Base-by-base conservation (phyloP, 768 basidiomycete species). In the Polyporus arcularius region DNA sequence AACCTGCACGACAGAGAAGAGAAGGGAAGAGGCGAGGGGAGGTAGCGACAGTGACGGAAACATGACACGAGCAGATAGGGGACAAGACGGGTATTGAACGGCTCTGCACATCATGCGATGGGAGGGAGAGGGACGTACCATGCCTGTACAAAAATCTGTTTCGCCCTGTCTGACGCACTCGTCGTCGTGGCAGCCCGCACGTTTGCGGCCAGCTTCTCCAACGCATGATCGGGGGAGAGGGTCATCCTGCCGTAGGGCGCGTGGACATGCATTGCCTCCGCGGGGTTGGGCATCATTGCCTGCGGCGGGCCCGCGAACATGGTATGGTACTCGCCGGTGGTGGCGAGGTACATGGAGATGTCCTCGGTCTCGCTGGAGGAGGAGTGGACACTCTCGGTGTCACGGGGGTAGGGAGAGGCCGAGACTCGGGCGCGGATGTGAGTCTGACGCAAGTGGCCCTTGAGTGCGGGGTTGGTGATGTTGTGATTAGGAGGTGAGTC, bases 311-410 rank as follows among this genome's bases (percentile, higher is more conserved):
- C 74, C 65, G 66, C 66, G 70, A 84, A 92, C 81, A 92, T 87
- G 66, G 79, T 71, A 69, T 85, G 80, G 72, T 92, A 91, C 57
- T 83, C 89, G 53, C 80, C 68, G 10, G 78, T 69, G 59, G 79
- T 78, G 47, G 78, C 76, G 58, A 92, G 81, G 75, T 85, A 92
- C 86, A 92, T 86, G 65, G 89, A 80, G 63, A 92, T 81, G 72
- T 94, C 92, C 67, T 94, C 92, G n/a, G 91, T 87, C 77, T 94
- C 92, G 75, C 87, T 89, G 55, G 90, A 92, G 45, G 90, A 92
- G 11, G 91, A 92, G 68, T 93, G 90, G 63, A 92, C 89, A 70
- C 87, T 89, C 78, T 92, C 90, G 12, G 88, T 85, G 70, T 93
- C 91, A 63, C 92, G 86, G 55, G 90, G 89, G 74, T 94, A 94